Base-by-base conservation (phyloP, 2,329 filamentous ascomycete species). In the Scopulariopsis brevicaulis region DNA sequence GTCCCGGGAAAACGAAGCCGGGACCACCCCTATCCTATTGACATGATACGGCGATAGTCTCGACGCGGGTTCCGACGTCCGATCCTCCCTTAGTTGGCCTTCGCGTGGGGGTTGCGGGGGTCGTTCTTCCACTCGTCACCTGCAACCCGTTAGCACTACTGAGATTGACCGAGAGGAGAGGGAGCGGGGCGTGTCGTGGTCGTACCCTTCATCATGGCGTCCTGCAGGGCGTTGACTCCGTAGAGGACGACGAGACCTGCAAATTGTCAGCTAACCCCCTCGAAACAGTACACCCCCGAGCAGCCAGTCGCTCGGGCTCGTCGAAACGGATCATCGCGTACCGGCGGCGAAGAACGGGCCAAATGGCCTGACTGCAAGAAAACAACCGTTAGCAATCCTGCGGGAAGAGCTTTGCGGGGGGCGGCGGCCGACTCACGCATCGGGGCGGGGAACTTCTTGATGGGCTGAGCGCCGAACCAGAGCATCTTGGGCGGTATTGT, bases 61-160 rank as follows among this genome's bases (percentile, higher is more conserved):
- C 25, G 24, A 28, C 24, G 40, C 32, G 54, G 40, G 25, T 15
- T 24, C 25, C 40, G 28, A 48, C 20, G 43, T 56, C 54, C 37
- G 48, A 56, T 48, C 35, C 54, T 32, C 32, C 25, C 48, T 34
- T 57, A n/a, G 40, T n/a, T n/a, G 40, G 40, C 15, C 40, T 77
- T 80, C 65, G 73, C 74, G 66, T 79, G 77, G 64, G 85, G 85
- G 83, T 96, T 96, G 75, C 92, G 86, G 65, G 92, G 90, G 77
- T 97, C 93, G 81, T 96, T 95, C 86, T 92, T 95, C 84, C 83
- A 96, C 79, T 97, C 90, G 67, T 89, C 89, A 79, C 85, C 93
- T 97, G 67, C 63, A 54, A 28, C 53, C n/a, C 15, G 40, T 48
- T 32, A 50, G 32, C 62, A 59, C 60, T 34, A 60, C n/a, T 6